phyloP scores from a whole-genome alignment of 495 filamentous ascomycete species.

The Talaromyces ruber region DNA sequence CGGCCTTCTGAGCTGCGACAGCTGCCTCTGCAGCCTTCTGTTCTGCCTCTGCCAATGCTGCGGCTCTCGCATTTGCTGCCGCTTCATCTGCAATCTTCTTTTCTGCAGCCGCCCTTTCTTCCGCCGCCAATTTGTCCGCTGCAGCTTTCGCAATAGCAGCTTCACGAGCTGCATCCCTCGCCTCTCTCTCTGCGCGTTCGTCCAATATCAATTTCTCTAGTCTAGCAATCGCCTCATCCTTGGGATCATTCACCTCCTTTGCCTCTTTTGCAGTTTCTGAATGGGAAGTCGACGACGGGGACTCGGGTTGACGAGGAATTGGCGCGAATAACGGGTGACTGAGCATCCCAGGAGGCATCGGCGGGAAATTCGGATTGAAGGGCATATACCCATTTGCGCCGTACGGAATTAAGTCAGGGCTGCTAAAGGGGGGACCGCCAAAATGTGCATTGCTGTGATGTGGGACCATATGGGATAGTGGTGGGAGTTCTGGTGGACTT shows the following conservation, averaged over 20 bases:
- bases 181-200: slow-evolving; percentile 33
- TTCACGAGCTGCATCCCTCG: slow-evolving; percentile 31
- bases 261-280: slow-evolving; percentile 16
- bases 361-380: slow-evolving; percentile 27
- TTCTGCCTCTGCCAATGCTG: slow-evolving; percentile 38
- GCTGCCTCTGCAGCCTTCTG: slow-evolving; percentile 32
- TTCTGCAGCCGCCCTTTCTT: slow-evolving; percentile 35
- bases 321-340: slow-evolving; percentile 25
- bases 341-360: slow-evolving; percentile 32
- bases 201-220: slow-evolving; percentile 45
- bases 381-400: slow-evolving; percentile 31
- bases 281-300: slow-evolving; percentile 27
- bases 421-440: slow-evolving; percentile 20
- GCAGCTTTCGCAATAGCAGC: slow-evolving; percentile 36
- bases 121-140: slow-evolving; percentile 42
- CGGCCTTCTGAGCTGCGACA: slow-evolving; percentile 43
- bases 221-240: slow-evolving; percentile 44
- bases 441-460: slow-evolving; percentile 26
- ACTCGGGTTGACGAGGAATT: slow-evolving; percentile 24
- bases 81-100: slow-evolving; percentile 32
- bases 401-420: slow-evolving; percentile 45
- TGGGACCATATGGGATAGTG: slow-evolving; percentile 20
- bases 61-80: slow-evolving; percentile 23
- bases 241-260: slow-evolving; percentile 7
- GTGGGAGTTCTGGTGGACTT: slow-evolving; percentile 17